Base-by-base conservation (phyloP, 116 monocot species). In the Phalaenopsis hybrid region DNA sequence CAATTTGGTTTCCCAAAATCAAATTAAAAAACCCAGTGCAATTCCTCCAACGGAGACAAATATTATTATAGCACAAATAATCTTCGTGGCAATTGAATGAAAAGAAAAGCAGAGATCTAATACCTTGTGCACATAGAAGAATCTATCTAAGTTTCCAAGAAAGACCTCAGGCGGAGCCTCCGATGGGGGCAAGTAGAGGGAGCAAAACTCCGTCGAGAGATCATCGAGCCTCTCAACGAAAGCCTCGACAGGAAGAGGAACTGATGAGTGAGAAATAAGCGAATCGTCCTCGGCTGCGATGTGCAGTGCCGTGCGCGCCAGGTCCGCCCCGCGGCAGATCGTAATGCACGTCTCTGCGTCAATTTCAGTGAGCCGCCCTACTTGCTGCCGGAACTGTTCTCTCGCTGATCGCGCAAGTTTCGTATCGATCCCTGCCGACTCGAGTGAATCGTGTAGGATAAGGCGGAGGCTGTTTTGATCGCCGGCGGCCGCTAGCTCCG, bases 271-370 rank as follows among this genome's bases (percentile, higher is more conserved):
- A 13, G 91, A 91, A 16, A 89, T 76, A 34, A 91, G 82, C 12
- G 91, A 86, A 48, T 91, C 91, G 61, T 91, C 91, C 85, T 91
- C 91, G 20, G 86, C 89, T 5, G 85, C 91, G 34, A 91, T 78
- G 34, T 81, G 72, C 52, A 91, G 85, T 3, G 87, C 89, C 16
- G 85, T 79, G 69, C 77, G 78, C 13, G 85, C 91, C 4, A 91
- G 84, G 67, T 91, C 87, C 7, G 89, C 57, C 8, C 85, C 85
- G 57, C 46, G 57, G 74, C 91, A 83, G n/a, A 88, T 74, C 33
- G 83, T 83, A 45, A 89, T 87, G 84, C 87, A 87, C 33, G 82
- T 81, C 75, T 74, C 86, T 1, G 73, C 79, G 25, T 78, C 3
- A 78, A 91, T 73, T 78, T 41, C 59, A 3, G 81, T 75, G 16